Base-by-base conservation (phyloP, 2,329 filamentous ascomycete species). In the Arthrobotrys entomopaga region DNA sequence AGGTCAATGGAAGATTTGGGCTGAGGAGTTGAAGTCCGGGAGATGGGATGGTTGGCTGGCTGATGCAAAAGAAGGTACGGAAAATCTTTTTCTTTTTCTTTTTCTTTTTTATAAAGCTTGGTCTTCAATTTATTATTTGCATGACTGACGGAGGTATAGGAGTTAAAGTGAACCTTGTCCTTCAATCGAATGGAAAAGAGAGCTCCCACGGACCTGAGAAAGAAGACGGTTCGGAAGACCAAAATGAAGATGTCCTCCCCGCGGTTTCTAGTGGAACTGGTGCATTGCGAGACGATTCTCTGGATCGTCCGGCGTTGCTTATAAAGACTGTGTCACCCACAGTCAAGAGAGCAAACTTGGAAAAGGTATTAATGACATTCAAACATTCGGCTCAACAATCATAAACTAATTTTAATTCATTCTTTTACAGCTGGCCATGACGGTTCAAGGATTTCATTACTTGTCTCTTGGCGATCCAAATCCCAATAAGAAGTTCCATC, bases 301-400 rank as follows among this genome's bases (percentile, higher is more conserved):
- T 95, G 34, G 89, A 90, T 77, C 92, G 96, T 81, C 95, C 95
- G 13, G 97, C 96, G 0, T 86, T 99, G 16, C 87, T 99, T 53
- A 97, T 99, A 85, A 99, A 99, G 84, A 99, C 95, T 0, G 93
- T 99, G 79, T 94, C 95, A 3, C 95, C 95, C 6, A 96, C 96
- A 71, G 95, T 99, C 76, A 97, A 92, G 79, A 91, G 95, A 43
- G 89, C 91, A 57, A 98, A 97, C 79, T 87, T 99, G 19, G 95
- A 99, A 81, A 89, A 79, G 75, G 77, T 78, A 24, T 15, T 64
- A 53, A 65, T 46, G 38, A 19, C 15, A 49, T 43, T 40, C 48
- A 34, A 22, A 7, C n/a, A 19, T n/a, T 16, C 16, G 8, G 13
- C 5, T 19, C 1, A 20, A n/a, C 3, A 34, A 7, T 8, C 6